Evolutionary conservation across 208 protist genomes (phyloP).

Genomic region (Trypanosoma congolense): DNA sequence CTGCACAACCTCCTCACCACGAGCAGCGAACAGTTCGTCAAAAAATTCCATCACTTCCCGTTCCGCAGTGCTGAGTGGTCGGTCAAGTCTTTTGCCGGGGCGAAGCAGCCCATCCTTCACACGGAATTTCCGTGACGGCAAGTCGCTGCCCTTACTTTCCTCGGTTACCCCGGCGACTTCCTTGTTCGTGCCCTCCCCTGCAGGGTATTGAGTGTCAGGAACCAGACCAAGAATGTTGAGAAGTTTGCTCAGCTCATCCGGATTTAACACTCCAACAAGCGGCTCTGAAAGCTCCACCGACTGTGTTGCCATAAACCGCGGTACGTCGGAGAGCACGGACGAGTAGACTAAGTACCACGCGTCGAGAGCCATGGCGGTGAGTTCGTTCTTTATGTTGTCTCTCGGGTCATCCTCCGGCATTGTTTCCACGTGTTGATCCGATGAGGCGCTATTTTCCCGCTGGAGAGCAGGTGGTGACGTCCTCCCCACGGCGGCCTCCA

Average conservation of each 20-base stretch:
- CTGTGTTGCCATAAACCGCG: slow-evolving; percentile 53
- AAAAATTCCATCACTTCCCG: slow-evolving; percentile 65
- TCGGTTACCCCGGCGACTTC: no score
- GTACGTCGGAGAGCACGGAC: slow-evolving; percentile 53
- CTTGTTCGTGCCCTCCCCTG: no score
- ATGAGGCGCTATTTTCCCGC: not conserved
- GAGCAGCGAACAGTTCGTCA: slow-evolving; percentile 47
- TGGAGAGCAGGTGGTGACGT: not conserved
- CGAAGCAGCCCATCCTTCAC: slow-evolving; percentile 41
- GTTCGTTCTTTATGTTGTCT: slow-evolving; percentile 49
- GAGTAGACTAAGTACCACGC: slow-evolving; percentile 85
- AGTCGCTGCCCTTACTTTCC: not conserved
- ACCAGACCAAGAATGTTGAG: slow-evolving; percentile 50
- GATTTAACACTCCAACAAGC: slow-evolving; percentile 40
- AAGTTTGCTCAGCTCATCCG: slow-evolving; percentile 53
- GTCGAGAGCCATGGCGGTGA: slow-evolving; percentile 74
- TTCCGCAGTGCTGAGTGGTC: slow-evolving; percentile 68
- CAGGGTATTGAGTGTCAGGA: not conserved
- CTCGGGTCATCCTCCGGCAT: slow-evolving; percentile 6
- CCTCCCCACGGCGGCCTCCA: not conserved
- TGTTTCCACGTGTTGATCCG: not conserved
- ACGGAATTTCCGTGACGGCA: slow-evolving; percentile 17
- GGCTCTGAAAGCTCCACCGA: slow-evolving; percentile 56
- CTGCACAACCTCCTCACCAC: slow-evolving; percentile 45
- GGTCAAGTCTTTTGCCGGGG: slow-evolving; percentile 61